Base-by-base conservation (phyloP, 2,329 filamentous ascomycete genomes). In the Metarhizium humberi region DNA sequence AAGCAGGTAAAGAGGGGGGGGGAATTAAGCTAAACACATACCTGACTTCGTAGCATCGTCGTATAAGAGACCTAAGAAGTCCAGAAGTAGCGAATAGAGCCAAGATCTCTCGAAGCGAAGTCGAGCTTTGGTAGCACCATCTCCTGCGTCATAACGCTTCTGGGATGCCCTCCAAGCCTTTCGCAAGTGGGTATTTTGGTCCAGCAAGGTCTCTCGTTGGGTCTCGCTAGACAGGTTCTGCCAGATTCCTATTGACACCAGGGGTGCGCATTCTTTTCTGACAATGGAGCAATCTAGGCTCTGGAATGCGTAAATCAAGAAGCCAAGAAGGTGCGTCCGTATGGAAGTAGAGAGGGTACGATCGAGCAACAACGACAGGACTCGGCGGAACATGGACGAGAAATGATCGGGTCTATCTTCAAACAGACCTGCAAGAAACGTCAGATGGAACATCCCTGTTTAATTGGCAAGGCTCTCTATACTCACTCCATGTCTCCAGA, bases 211-310 rank as follows among this genome's bases (percentile, higher is more conserved):
- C 54, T 95, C 89, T 61, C 90, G 82, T 59, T 85, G 81, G 56
- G 80, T 78, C 38, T 95, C 90, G 55, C 81, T 88, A 34, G 89
- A 88, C 42, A 99, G 74, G 66, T 96, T 95, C 65, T 97, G 90
- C 94, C 94, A 99, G 63, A 94, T 90, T 1, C 89, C 87, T 63
- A 99, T 96, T 13, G 91, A 94, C 20, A 99, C 92, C 52, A 99
- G 76, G 2, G 95, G 90, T 6, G 92, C 94, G 71, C 94, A 97
- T 75, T 99, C 94, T 70, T 96, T 97, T 59, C 94, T 86, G 51
- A 99, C 88, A 55, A 95, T 81, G 42, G 82, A 81, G 67, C 85
- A 92, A 69, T 99, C 95, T 36, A 99, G 78, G 50, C 91, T 96
- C 70, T 97, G 92, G 67, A 96, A 99, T 40, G 92, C 89, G 61